Conservation (phyloP, 805 yeast species). For the Saccharomycopsis schoenii region DNA sequence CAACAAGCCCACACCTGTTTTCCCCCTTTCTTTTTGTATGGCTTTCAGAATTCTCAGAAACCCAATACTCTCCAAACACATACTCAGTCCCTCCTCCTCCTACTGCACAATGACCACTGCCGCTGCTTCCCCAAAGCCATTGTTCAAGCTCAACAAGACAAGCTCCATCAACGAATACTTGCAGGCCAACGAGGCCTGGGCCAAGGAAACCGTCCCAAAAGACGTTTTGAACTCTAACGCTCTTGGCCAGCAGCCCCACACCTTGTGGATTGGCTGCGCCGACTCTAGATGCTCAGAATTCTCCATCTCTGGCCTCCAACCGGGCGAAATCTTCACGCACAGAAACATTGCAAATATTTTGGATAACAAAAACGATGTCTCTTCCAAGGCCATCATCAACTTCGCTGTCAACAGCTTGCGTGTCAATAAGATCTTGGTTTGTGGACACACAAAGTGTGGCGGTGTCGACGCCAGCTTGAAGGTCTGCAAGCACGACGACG, state of each 20-base stretch:
- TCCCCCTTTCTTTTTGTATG: not conserved
- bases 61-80: not conserved
- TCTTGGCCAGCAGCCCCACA: slow-evolving; percentile 84
- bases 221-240: slow-evolving; percentile 37
- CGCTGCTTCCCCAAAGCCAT: not conserved
- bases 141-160: slow-evolving; percentile 1
- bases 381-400: slow-evolving; percentile 71
- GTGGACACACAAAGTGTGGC: slow-evolving; percentile 95
- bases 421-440: slow-evolving; percentile 70
- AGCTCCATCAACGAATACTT: slow-evolving; percentile 12
- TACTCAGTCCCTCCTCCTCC: not conserved
- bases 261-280: slow-evolving; percentile 89
- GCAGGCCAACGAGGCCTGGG: slow-evolving; percentile 13
- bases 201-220: not conserved
- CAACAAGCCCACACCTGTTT: too few relatives aligned
- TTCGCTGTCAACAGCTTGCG: slow-evolving; percentile 79
- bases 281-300: slow-evolving; percentile 82
- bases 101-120: not conserved
- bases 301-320: slow-evolving; percentile 59
- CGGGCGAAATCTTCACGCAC: slow-evolving; percentile 86
- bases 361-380: slow-evolving; percentile 53
- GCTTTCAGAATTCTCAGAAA: not conserved
- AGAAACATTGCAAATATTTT: slow-evolving; percentile 81
- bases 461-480: slow-evolving; percentile 72
- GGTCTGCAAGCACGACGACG: slow-evolving; percentile 31